Base-by-base conservation (phyloP, 2,329 filamentous ascomycete genomes). In the Myotisia sp. region DNA sequence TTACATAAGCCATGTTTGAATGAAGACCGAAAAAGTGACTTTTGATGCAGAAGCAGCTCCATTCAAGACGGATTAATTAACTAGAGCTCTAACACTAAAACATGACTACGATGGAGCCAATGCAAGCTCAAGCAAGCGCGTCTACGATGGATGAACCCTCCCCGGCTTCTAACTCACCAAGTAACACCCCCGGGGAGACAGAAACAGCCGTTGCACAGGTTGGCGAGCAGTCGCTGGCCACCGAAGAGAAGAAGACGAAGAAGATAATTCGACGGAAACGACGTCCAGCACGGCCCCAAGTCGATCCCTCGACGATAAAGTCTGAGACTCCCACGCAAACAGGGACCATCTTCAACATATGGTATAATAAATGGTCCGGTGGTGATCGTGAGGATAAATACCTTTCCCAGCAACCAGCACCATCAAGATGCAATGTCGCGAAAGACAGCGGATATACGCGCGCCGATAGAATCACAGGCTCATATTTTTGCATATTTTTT, bases 331-430 rank as follows among this genome's bases (percentile, higher is more conserved):
- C 86, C 10, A 81, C 83, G 1, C 86, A 95, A 50, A 95, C 87
- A 0, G 90, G 90, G 34, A 92, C 83, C 0, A 84, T 86, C 38
- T 98, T 90, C 69, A 98, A 98, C 59, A 92, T 92, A 51, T 94
- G 86, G 87, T 93, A 94, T 63, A 94, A 93, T 64, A 95, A 94
- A 60, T 95, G 87, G 86, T 80, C 78, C 1, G 90, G 90, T 45
- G 90, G 90, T 50, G 90, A 98, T 59, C 74, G 85, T 40, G 87
- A 95, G 53, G 85, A 92, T 63, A 84, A 86, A 47, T 85, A 87
- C 51, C 70, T 85, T 3, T 83, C 79, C 22, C 79, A 94, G 52
- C 80, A 77, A 14, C 72, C 77, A 9, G 87, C 90, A 3, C 76
- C 79, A 44, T 79, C 79, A 2, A 80, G 92, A 36, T 95, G 90